These are phyloP conservation scores for Adiantum capillusveneris DNA, from an alignment of 75 land plant species.

Conservation along the genomic window DNA sequence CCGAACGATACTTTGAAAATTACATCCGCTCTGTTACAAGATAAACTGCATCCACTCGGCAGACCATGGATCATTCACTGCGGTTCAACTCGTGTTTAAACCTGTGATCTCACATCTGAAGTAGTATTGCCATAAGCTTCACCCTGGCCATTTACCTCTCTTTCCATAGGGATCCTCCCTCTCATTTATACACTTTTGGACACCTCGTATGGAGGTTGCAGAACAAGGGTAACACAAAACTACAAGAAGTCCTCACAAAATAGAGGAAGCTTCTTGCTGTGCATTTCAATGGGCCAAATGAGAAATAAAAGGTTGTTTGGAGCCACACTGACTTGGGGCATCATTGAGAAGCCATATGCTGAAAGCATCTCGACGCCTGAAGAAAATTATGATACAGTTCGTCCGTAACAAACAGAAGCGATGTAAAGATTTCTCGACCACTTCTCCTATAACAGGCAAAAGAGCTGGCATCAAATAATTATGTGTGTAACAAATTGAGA, in stretches of 20 bases:
- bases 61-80: no score
- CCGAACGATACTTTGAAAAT: no score
- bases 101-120: no score
- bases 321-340: background rate
- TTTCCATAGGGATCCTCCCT: background rate
- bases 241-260: background rate
- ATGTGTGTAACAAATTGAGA: background rate
- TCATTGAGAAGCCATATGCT: background rate
- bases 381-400: slow-evolving; percentile 67
- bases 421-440: slow-evolving; percentile 63
- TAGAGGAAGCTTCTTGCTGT: background rate
- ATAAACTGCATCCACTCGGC: no score
- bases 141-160: no score
- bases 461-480: background rate
- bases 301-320: background rate
- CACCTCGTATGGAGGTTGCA: background rate
- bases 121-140: no score
- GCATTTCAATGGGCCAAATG: background rate
- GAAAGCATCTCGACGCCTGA: no score
- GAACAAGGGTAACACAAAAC: background rate
- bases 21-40: no score
- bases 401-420: slow-evolving; percentile 52
- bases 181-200: slow-evolving; percentile 2
- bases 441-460: slow-evolving; percentile 37
- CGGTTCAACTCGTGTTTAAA: no score